Evolutionary conservation across 2,329 filamentous ascomycete species (phyloP), one percentile per base, ranked within the genome.

Genomic region (Cordyceps farinosa): DNA sequence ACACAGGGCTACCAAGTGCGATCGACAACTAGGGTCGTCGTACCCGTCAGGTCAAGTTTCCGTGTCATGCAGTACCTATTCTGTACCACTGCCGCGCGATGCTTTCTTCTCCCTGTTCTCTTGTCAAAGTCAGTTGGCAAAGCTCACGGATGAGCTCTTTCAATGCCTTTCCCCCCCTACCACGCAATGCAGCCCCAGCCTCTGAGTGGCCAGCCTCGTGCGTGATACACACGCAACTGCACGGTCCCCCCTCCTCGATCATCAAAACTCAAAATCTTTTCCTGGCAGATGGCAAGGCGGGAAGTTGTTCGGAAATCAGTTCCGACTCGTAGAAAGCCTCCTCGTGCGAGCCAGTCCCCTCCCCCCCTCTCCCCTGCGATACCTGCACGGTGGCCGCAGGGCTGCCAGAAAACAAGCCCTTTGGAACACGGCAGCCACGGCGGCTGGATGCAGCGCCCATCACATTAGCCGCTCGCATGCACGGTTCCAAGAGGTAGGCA

Each of bases 401-500:
- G n/a, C 52, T 22, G n/a, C 52, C 17, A 42, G 34, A 42, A 22
- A 22, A 54, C 34, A 34, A 54, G 17, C 36, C 34, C 29, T 27
- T 13, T 54, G 34, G n/a, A 27, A 32, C 36, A 32, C 13, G 11
- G 29, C 54, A 57, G 54, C 54, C 54, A 57, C 54, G 38, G 54
- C 54, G 54, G 40, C 54, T 57, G 38, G 13, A 15, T 44, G 42
- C 42, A 57, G 30, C 27, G 29, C 5, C 29, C 29, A 47, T 57
- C 54, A 57, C 54, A 47, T 57, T 57, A 47, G 42, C 54, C 54
- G 54, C 54, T 47, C 54, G 17, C 32, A n/a, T 47, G 54, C 42
- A 57, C 40, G 42, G 17, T 17, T 32, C 29, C 22, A 22, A 22
- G 22, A 22, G 22, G 22, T 17, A 8, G 6, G 22, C 22, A 34